A percentile compares a stretch with the other conserved stretches of the same genome.
Evolutionary conservation across 768 basidiomycete genomes (phyloP).

Genomic region (Pholiota molesta): DNA sequence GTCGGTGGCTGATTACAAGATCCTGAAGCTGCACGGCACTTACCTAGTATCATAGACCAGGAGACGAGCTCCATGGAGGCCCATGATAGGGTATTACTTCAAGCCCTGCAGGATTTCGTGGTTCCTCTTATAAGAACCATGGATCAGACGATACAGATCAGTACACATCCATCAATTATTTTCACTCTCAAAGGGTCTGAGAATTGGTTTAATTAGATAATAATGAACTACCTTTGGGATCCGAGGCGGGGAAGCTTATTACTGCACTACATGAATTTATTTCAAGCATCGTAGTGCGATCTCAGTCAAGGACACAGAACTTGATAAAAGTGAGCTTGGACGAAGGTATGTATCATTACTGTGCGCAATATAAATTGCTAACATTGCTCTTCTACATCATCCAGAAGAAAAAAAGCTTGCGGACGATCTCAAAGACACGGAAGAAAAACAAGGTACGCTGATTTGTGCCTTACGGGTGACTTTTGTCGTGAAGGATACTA

Average conservation of each 20-base stretch:
- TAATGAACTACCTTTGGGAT: neutral
- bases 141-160: neutral
- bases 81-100: neutral
- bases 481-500: too few species aligned
- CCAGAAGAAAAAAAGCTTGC: too few species aligned
- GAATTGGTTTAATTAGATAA: neutral
- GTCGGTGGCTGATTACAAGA: too few species aligned
- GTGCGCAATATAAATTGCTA: too few species aligned
- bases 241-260: neutral
- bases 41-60: neutral
- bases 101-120: neutral
- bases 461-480: too few species aligned
- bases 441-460: too few species aligned
- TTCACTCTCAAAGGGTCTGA: neutral
- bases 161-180: neutral
- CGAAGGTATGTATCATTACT: neutral
- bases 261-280: neutral
- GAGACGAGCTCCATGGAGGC: too few species aligned
- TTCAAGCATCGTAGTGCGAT: neutral
- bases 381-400: too few species aligned
- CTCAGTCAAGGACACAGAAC: neutral
- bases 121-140: neutral
- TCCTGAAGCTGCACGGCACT: neutral
- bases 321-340: neutral
- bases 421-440: too few species aligned